A percentile compares a stretch with the other conserved stretches of the same genome.
Evolutionary conservation across 169 alveolate species (phyloP).

Genomic region (Cryptosporidium meleagridis): DNA sequence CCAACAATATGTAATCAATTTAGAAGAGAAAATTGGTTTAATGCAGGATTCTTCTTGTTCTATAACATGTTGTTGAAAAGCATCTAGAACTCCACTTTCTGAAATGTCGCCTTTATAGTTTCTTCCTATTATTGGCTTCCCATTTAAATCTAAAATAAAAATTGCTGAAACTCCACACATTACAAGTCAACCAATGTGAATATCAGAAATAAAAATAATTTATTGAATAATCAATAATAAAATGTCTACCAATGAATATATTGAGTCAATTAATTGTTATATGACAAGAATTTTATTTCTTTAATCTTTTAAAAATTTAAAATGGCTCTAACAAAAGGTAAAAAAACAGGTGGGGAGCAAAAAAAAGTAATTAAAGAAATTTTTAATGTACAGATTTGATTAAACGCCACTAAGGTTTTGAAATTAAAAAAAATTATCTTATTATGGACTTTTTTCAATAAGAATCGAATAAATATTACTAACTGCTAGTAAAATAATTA

Average conservation of each 20-base stretch:
- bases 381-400: too few species aligned
- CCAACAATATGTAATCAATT: slow-evolving; percentile 96
- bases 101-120: slow-evolving; percentile 94
- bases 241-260: background rate
- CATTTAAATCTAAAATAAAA: slow-evolving; percentile 92
- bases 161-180: slow-evolving; percentile 94
- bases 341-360: background rate
- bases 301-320: background rate
- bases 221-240: background rate
- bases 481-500: too few species aligned
- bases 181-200: background rate
- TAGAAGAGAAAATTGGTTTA: slow-evolving; percentile 94
- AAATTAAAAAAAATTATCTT: too few species aligned
- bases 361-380: background rate
- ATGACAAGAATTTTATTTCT: background rate
- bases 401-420: too few species aligned
- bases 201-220: background rate
- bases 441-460: too few species aligned
- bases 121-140: slow-evolving; percentile 89
- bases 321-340: background rate
- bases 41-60: slow-evolving; percentile 94
- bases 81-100: slow-evolving; percentile 80
- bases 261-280: background rate
- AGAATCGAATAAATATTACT: too few species aligned
- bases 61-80: slow-evolving; percentile 90